Base-by-base conservation (phyloP, 2,329 filamentous ascomycete genomes). In the Pyricularia grisea region DNA sequence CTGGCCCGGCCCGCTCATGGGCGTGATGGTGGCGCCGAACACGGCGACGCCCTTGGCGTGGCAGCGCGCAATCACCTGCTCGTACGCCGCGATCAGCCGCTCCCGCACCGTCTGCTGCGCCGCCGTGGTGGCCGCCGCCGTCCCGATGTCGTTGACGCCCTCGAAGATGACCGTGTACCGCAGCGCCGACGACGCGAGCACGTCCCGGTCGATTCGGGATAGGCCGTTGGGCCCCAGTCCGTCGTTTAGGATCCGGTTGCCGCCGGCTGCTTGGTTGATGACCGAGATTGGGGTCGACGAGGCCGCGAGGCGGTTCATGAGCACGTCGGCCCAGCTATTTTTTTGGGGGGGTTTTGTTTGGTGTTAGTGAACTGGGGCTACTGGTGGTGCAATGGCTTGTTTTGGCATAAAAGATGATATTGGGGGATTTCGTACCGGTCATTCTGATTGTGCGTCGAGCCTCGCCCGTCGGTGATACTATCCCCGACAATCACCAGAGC, bases 61-160 rank as follows among this genome's bases (percentile, higher is more conserved):
- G 36, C 88, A 77, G 1, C 86, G 79, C 1, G 81, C 75, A 5
- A 83, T 78, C 61, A 90, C 85, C 75, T 90, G 87, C 61, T 79
- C 74, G 72, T 85, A 89, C 1, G 85, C 87, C 7, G 0, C 90
- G 75, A 2, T 78, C 73, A 61, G 83, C 79, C 33, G 81, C 84
- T 0, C 87, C 77, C 1, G 73, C 72, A 0, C 72, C 71, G 72
- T 89, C 87, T 0, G 80, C 77, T 0, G 75, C 67, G 7, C 81
- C 81, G 0, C 81, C 12, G 23, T 4, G 12, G 25, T 27, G 4
- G 11, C 60, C 1, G 60, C 11, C 0, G 81, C 83, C 1, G 76
- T 79, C 3, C 88, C 89, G 69, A 92, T 90, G 73, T 91, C 89
- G 73, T 91, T 90, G 31, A 91, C 87, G 25, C 89, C 88, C 75